Evolutionary conservation across 1,284 basidiomycete genomes (phyloP), one percentile per base, ranked within the genome.

Genomic region (Mycena sp.): DNA sequence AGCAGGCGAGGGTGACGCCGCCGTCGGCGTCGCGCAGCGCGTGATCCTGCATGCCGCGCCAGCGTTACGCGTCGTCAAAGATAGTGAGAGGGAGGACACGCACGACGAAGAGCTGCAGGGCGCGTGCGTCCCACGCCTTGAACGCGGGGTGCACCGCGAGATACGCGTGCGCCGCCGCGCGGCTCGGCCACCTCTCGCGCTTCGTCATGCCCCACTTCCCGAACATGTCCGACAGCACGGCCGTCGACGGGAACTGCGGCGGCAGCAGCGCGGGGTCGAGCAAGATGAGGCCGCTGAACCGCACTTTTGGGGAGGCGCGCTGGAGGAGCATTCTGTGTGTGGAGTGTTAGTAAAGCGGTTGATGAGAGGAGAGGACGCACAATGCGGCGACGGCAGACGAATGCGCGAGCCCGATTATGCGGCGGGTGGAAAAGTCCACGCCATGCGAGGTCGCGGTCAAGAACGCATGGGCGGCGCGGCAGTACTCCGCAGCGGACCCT

Each of bases 221-320:
- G 30, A 69, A 68, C 41, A 68, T 38, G 19, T 57, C 46, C 3
- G 60, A 49, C 25, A 69, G 41, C 1, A 38, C 38, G 1, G 28
- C 41, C 11, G 52, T 61, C 4, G 68, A 67, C 17, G 62, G 54
- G 25, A 58, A 61, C 21, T 46, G 50, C 6, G 63, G 58, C 19
- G 68, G 68, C 12, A 69, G 58, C 30, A 69, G 46, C n/a, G 66
- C 68, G 28, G 68, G 66, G 26, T 69, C 68, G 21, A 69, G 54
- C 9, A 69, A 50, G 11, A 69, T 37, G 40, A 69, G 38, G 2
- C 56, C 45, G 2, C 46, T 28, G 50, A 69, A 65, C 12, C 25
- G 21, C 25, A 67, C 52, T 23, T 57, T 37, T 23, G 29, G 9
- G 9, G 58, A 21, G 48, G 54, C 59, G 28, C 57, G 65, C 11